These are phyloP conservation scores for Periconia digitata DNA, from an alignment of 2,329 filamentous ascomycete genomes.

Conservation along the genomic window DNA sequence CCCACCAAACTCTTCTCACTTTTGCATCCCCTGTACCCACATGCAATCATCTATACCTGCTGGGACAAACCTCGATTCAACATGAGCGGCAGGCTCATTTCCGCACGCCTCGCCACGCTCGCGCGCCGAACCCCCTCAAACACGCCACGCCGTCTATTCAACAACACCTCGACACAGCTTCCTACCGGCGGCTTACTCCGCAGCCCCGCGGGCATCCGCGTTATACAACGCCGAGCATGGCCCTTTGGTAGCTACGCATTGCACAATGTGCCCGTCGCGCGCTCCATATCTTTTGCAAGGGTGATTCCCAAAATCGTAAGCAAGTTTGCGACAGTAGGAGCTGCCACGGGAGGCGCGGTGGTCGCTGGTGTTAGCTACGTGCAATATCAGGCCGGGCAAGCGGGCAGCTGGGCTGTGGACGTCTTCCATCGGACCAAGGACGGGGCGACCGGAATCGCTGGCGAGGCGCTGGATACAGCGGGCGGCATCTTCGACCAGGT, in stretches of 20 bases:
- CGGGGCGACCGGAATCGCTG: conserved; percentile 68
- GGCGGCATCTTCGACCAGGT: conserved; percentile 79
- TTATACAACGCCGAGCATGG: conserved; percentile 63
- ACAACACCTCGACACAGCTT: conserved; percentile 32
- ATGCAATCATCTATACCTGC: conserved; percentile 18
- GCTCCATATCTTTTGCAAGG: conserved; percentile 67
- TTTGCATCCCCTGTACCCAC: neutral
- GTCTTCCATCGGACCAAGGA: conserved; percentile 73
- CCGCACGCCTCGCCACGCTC: conserved; percentile 69
- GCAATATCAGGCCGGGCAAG: conserved; percentile 91
- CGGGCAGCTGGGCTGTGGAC: conserved; percentile 76
- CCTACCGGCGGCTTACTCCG: conserved; percentile 43
- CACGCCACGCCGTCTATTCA: conserved; percentile 55
- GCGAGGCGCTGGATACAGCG: conserved; percentile 69
- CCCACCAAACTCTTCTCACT: neutral
- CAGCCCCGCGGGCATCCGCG: conserved; percentile 36
- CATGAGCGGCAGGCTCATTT: conserved; percentile 75
- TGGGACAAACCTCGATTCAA: conserved; percentile 20
- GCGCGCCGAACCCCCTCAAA: conserved; percentile 64
- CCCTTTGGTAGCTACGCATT: conserved; percentile 76
- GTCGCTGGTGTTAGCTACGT: conserved; percentile 88
- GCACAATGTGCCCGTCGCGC: conserved; percentile 72
- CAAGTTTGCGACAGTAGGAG: conserved; percentile 85
- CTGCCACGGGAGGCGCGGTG: conserved; percentile 86
- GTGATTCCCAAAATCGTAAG: conserved; percentile 82